Percentiles rank a stretch among this genome's conserved stretches.
These are phyloP conservation scores for Vishniacozyma victoriae DNA, from an alignment of 768 basidiomycete genomes.

Conservation along the genomic window DNA sequence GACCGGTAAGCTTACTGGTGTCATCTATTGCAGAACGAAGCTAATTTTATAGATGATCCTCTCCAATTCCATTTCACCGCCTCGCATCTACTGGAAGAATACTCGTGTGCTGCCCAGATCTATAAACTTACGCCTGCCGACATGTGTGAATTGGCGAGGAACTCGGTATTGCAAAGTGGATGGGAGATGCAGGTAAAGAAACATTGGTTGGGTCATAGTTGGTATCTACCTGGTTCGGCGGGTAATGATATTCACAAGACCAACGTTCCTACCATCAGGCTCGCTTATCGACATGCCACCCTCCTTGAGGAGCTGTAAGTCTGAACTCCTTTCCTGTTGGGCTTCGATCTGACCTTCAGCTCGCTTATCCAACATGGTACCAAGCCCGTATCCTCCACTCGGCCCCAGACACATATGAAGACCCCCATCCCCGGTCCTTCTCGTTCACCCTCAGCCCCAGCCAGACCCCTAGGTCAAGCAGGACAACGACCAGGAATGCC, in stretches of 20 bases:
- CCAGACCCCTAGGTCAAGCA: neutral
- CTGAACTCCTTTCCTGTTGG: neutral
- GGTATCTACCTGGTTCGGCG: conserved; percentile 85
- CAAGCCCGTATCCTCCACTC: conserved; percentile 27
- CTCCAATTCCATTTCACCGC: conserved; percentile 96
- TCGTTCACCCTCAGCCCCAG: neutral
- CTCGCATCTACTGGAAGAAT: conserved; percentile 70
- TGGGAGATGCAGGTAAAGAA: conserved; percentile 98
- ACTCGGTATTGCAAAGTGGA: conserved; percentile 92
- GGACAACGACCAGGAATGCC: conserved; percentile 15
- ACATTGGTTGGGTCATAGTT: conserved; percentile 68
- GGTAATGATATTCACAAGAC: conserved; percentile 99
- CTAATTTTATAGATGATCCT: conserved; percentile 26
- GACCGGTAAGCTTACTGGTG: conserved; percentile 64
- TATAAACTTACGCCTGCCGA: conserved; percentile 79
- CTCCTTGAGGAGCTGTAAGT: conserved; percentile 68
- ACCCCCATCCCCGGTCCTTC: neutral
- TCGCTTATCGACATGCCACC: conserved; percentile 87
- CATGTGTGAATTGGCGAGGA: conserved; percentile 93
- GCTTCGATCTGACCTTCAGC: conserved; percentile 9
- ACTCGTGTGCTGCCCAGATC: conserved; percentile 96
- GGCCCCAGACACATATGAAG: conserved; percentile 28
- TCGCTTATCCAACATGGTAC: conserved; percentile 36
- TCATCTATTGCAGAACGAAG: neutral
- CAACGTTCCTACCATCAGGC: conserved; percentile 88